Percentiles rank a stretch among this genome's conserved stretches.
Evolutionary conservation across 768 basidiomycete genomes (phyloP).

Genomic region (Hypsizygus marmoreus): DNA sequence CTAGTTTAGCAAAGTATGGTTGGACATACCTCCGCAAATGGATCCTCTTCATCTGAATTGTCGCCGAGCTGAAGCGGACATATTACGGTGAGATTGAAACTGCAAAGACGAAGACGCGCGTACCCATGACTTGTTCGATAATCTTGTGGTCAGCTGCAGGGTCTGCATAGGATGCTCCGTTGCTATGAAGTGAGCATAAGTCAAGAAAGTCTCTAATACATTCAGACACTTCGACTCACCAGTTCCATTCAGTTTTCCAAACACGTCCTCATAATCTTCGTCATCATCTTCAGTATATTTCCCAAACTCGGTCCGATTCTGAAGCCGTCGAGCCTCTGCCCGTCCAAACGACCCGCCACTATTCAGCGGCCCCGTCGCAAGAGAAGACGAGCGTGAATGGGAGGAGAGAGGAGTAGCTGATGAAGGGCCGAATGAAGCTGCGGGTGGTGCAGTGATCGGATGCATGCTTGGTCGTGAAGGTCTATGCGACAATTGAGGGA

Average conservation of each 20-base stretch:
- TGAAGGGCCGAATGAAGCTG: slow-evolving; percentile 30
- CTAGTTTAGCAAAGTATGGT: background rate
- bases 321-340: slow-evolving; percentile 57
- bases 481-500: slow-evolving; percentile 56
- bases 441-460: slow-evolving; percentile 35
- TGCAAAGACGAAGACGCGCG: slow-evolving; percentile 18
- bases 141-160: slow-evolving; percentile 79
- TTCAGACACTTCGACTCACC: no score
- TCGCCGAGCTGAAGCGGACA: slow-evolving; percentile 69
- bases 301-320: slow-evolving; percentile 66
- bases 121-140: slow-evolving; percentile 93
- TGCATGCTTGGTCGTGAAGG: slow-evolving; percentile 56
- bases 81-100: no score
- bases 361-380: slow-evolving; percentile 43
- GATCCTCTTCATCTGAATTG: slow-evolving; percentile 89
- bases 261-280: slow-evolving; percentile 95
- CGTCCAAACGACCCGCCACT: slow-evolving; percentile 64
- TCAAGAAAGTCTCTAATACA: no score
- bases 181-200: slow-evolving; percentile 27
- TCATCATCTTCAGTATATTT: slow-evolving; percentile 88
- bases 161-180: slow-evolving; percentile 69
- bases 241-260: slow-evolving; percentile 72
- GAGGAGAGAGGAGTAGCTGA: slow-evolving; percentile 24
- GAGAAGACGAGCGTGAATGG: slow-evolving; percentile 64
- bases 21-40: slow-evolving; percentile 95